Percentiles rank a stretch among this genome's conserved stretches.
phyloP scores from a whole-genome alignment of 192 early-diverging fungal species.

The Phlyctochytrium arcticum region DNA sequence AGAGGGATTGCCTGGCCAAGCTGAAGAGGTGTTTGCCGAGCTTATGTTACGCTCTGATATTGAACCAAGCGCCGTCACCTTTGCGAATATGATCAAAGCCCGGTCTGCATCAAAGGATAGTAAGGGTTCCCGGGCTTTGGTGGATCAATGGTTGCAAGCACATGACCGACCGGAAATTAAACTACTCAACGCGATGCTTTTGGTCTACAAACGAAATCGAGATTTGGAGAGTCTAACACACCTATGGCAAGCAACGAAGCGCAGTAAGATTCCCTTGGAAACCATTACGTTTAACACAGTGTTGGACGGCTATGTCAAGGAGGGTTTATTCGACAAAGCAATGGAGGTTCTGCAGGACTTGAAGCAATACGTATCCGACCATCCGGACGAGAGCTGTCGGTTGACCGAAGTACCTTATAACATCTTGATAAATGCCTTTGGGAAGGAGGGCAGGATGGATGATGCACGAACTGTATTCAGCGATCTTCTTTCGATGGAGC shows the following conservation, averaged over 20 bases:
- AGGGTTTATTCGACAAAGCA: neutral
- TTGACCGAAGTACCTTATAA: constrained; percentile 26
- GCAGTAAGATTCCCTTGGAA: neutral
- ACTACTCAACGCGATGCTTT: constrained; percentile 14
- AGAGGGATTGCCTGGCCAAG: neutral
- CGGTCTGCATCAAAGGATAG: neutral
- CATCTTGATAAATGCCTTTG: constrained; percentile 27
- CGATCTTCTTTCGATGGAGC: neutral
- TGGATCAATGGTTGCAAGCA: neutral
- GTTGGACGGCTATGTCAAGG: constrained; percentile 16
- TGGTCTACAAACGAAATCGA: neutral
- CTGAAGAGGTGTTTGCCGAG: constrained; percentile 2
- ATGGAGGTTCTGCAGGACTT: neutral
- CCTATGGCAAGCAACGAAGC: neutral
- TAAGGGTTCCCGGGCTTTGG: neutral
- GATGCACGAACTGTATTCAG: constrained; percentile 13
- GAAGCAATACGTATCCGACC: constrained; percentile 22
- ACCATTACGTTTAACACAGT: constrained; percentile 19
- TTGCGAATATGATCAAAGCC: constrained; percentile 16
- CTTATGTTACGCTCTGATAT: constrained; percentile 6
- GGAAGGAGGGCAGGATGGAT: constrained; percentile 6
- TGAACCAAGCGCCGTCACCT: constrained; percentile 3
- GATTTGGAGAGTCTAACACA: constrained; percentile 1
- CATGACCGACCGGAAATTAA: neutral
- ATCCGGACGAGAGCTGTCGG: neutral